Evolutionary conservation across 495 filamentous ascomycete genomes (phyloP).

Genomic region (Hapsidospora chrysogenum): DNA sequence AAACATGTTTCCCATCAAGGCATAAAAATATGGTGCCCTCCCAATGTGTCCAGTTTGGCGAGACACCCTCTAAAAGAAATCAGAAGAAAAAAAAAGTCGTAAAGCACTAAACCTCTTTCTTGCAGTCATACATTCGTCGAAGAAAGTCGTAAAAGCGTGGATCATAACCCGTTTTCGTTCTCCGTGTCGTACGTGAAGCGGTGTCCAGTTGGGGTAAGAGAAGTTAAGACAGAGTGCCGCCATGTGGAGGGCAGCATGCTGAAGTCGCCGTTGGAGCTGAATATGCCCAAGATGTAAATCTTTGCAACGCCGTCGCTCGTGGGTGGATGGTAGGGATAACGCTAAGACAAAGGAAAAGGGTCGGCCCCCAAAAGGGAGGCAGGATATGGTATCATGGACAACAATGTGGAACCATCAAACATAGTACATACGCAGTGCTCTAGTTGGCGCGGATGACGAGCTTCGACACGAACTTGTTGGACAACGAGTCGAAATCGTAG

Average conservation of each 20-base stretch:
- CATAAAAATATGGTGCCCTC: too few relatives aligned
- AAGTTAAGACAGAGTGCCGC: neutral
- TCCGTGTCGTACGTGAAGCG: neutral
- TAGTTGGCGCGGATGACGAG: constrained; percentile 87
- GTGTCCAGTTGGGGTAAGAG: neutral
- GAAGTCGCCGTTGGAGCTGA: too few relatives aligned
- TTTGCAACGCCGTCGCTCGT: too few relatives aligned
- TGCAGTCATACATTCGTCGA: constrained; percentile 5
- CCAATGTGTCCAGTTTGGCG: too few relatives aligned
- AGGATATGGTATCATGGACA: constrained; percentile 4
- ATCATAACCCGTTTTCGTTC: neutral
- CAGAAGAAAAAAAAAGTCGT: constrained; percentile 13
- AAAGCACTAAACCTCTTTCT: constrained; percentile 7
- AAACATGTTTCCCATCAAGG: too few relatives aligned
- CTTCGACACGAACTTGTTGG: constrained; percentile 87
- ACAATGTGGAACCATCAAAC: constrained; percentile 10
- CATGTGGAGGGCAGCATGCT: neutral
- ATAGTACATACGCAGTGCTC: constrained; percentile 6
- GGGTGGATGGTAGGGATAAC: too few relatives aligned
- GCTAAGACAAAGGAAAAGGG: neutral
- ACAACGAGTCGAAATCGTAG: constrained; percentile 79
- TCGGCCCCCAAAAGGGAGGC: neutral
- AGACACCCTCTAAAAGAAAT: constrained; percentile 8
- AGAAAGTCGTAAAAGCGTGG: constrained; percentile 3
- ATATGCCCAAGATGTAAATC: too few relatives aligned